Evolutionary conservation across 1,139 yeast genomes (phyloP).

Genomic region (Candida mesenterica): DNA sequence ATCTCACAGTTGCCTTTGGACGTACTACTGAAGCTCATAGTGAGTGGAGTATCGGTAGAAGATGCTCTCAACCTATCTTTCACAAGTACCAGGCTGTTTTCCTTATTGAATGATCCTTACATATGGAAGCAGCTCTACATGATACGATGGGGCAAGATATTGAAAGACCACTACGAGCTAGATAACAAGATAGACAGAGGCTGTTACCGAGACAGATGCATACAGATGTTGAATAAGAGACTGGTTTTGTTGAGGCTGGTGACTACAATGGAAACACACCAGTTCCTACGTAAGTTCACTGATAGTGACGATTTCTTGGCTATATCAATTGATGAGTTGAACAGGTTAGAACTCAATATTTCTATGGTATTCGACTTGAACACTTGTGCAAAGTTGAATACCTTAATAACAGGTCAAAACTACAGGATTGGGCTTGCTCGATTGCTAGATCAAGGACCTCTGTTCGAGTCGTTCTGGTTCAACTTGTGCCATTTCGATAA

Average conservation of each 20-base stretch:
- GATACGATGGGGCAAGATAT: constrained; percentile 13
- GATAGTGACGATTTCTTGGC: constrained; percentile 16
- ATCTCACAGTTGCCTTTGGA: constrained; percentile 4
- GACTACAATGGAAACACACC: neutral
- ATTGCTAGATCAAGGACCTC: neutral
- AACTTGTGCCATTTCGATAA: constrained; percentile 24
- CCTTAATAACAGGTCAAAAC: constrained; percentile 11
- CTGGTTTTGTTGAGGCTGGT: neutral
- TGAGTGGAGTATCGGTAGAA: constrained; percentile 4
- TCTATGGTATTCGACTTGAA: neutral
- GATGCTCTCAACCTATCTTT: constrained; percentile 5
- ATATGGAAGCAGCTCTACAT: constrained; percentile 21
- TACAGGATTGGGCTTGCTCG: constrained; percentile 8
- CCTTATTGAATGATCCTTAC: constrained; percentile 11
- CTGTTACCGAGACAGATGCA: constrained; percentile 1
- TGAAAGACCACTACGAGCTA: no score
- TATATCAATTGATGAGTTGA: constrained; percentile 7
- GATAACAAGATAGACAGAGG: no score
- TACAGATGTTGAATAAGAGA: constrained; percentile 1
- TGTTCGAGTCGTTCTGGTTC: constrained; percentile 27
- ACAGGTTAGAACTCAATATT: neutral
- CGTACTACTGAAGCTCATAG: constrained; percentile 2
- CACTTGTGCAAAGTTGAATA: constrained; percentile 4
- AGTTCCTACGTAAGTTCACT: neutral
- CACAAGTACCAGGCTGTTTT: constrained; percentile 13